A percentile compares a stretch with the other conserved stretches of the same genome.
phyloP scores from a whole-genome alignment of 371 early-diverging fungal genomes.

The Vairimorpha necatrix region DNA sequence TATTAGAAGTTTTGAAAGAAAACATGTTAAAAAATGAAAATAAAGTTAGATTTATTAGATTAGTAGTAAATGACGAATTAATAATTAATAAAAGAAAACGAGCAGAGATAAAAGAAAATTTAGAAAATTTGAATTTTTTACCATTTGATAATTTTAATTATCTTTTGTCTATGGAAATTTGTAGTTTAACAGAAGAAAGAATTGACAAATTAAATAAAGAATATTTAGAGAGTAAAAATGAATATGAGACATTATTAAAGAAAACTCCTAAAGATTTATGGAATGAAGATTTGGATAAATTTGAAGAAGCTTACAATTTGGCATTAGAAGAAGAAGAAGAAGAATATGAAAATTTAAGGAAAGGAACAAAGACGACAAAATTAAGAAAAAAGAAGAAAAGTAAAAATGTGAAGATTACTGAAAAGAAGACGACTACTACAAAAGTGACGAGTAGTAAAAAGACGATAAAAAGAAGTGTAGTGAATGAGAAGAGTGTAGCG shows the following conservation, averaged over 20 bases:
- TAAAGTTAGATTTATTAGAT: slow-evolving; percentile 81
- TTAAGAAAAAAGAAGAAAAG: background rate
- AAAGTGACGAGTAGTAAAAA: background rate
- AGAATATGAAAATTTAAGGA: slow-evolving; percentile 27
- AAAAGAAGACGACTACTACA: background rate
- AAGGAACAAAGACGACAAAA: background rate
- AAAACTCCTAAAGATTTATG: slow-evolving; percentile 77
- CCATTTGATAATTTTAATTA: slow-evolving; percentile 76
- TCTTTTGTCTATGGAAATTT: slow-evolving; percentile 81
- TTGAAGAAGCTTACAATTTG: slow-evolving; percentile 42
- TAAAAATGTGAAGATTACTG: background rate
- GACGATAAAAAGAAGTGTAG: background rate
- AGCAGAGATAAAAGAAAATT: slow-evolving; percentile 72
- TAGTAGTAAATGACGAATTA: slow-evolving; percentile 77
- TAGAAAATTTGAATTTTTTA: slow-evolving; percentile 70
- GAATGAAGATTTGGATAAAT: slow-evolving; percentile 72
- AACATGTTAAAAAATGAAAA: slow-evolving; percentile 77
- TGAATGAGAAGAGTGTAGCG: background rate
- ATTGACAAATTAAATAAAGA: slow-evolving; percentile 74
- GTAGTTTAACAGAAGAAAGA: slow-evolving; percentile 81
- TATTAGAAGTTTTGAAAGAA: slow-evolving; percentile 70
- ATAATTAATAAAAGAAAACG: slow-evolving; percentile 78
- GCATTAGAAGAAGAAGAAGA: slow-evolving; percentile 36
- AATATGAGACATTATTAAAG: slow-evolving; percentile 70
- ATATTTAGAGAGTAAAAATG: slow-evolving; percentile 68